Evolutionary conservation across 768 basidiomycete genomes (phyloP), one percentile per base, ranked within the genome.

Genomic region (Lentinula sp.): DNA sequence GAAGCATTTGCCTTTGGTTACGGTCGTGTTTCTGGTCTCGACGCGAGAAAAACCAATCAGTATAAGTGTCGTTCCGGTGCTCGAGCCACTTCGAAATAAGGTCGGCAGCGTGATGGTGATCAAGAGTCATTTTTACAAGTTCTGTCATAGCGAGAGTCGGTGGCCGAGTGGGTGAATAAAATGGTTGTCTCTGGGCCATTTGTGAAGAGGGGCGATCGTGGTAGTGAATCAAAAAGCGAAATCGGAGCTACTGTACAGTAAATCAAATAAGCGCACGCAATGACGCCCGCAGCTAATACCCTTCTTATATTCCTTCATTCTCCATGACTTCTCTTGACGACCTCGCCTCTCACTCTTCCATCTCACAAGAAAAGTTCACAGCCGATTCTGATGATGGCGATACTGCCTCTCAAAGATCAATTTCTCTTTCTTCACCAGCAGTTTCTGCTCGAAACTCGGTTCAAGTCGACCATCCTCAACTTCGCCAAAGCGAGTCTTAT

Each of bases 81-180:
- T 90, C 87, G 49, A 91, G 85, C 89, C 89, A 91, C 71, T 86
- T 88, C 78, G 91, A 87, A 74, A 91, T 90, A 66, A 91, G 84
- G 75, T 84, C 79, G 75, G 89, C 87, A 1, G 88, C 89, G 16
- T 85, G 80, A 65, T 88, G 85, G 75, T 88, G 85, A 73, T 88
- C 86, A 60, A 91, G 80, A 5, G 87, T 88, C 45, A 88, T 90
- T 74, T 86, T 85, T 58, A 90, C 84, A 53, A 91, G 87, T 75
- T 91, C 88, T 62, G 85, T 86, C 85, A 88, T 89, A 45, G 82
- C 80, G 60, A 91, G 81, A 33, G 76, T 79, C 5, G 89, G 88
- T 20, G 87, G 85, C 0, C 79, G 79, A 65, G 87, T 81, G 20
- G 85, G 80, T 43, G 87, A 89, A 70, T 90, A 91, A 36, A 23